Evolutionary conservation across 192 early-diverging fungal genomes (phyloP).

Genomic region (Geranomyces variabilis): DNA sequence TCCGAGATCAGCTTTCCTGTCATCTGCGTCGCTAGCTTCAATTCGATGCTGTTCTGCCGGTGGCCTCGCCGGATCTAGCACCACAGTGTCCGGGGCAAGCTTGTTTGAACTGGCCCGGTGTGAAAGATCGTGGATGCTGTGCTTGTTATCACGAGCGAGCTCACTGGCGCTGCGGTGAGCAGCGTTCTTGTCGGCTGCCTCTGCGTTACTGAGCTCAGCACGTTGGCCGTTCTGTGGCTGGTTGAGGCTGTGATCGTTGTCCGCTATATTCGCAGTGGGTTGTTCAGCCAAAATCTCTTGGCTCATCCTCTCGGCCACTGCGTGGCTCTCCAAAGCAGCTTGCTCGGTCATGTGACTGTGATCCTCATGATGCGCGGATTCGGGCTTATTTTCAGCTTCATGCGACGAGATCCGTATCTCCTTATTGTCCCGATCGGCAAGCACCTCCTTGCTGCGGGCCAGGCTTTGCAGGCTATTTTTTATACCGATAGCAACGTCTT

Average conservation of each 20-base stretch:
- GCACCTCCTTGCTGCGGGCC: not conserved
- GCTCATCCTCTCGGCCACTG: not conserved
- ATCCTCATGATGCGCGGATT: not conserved
- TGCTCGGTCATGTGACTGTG: not conserved
- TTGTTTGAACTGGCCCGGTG: not conserved
- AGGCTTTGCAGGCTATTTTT: conserved; percentile 15
- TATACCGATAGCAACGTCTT: conserved; percentile 15
- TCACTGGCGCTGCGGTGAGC: too few relatives aligned
- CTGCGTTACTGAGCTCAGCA: too few relatives aligned
- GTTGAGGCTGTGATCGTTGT: too few relatives aligned
- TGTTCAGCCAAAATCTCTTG: not conserved
- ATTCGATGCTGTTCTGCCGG: not conserved
- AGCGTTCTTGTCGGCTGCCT: too few relatives aligned
- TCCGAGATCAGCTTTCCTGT: not conserved
- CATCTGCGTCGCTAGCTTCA: too few relatives aligned
- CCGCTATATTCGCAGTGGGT: too few relatives aligned
- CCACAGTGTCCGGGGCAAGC: not conserved
- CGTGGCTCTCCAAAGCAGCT: conserved; percentile 1
- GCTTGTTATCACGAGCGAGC: not conserved
- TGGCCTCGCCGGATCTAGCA: too few relatives aligned
- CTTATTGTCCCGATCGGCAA: not conserved
- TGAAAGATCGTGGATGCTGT: conserved; percentile 10
- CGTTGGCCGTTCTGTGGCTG: too few relatives aligned
- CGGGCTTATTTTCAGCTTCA: too few relatives aligned
- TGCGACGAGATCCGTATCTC: not conserved